A percentile compares a stretch with the other conserved stretches of the same genome.
These are phyloP conservation scores for Salpingoeca rosetta DNA, from an alignment of 78 protist genomes.

Conservation along the genomic window DNA sequence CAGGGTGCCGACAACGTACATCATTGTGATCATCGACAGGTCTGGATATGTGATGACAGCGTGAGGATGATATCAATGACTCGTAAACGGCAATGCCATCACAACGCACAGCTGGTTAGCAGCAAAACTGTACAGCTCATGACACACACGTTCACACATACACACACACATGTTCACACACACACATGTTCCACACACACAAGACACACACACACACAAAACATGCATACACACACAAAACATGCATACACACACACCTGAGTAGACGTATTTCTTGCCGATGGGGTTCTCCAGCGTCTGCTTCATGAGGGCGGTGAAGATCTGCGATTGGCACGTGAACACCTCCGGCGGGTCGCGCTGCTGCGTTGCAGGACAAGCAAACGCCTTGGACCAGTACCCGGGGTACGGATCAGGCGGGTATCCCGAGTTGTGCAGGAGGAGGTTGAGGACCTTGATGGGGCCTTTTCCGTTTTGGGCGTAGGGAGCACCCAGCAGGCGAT, in stretches of 20 bases:
- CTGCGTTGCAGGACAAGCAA: conserved; percentile 52
- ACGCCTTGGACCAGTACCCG: conserved; percentile 40
- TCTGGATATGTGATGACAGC: background rate
- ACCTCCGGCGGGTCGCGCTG: conserved; percentile 39
- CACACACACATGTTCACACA: too few relatives aligned
- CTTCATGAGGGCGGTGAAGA: conserved; percentile 36
- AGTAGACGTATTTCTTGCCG: conserved; percentile 53
- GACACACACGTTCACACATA: too few relatives aligned
- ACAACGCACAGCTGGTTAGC: too few relatives aligned
- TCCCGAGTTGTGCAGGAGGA: conserved; percentile 63
- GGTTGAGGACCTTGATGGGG: conserved; percentile 39
- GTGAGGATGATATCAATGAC: background rate
- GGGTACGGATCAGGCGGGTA: conserved; percentile 62
- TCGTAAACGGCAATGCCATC: too few relatives aligned
- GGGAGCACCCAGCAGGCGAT: conserved; percentile 15
- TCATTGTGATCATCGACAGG: conserved; percentile 60
- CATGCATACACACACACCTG: background rate
- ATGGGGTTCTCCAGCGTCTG: conserved; percentile 44
- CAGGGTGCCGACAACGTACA: conserved; percentile 57
- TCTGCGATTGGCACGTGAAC: conserved; percentile 46
- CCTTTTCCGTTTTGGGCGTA: conserved; percentile 58
- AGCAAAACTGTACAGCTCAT: too few relatives aligned
- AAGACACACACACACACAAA: too few relatives aligned
- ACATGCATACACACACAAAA: too few relatives aligned
- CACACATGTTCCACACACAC: too few relatives aligned